These are phyloP conservation scores for Pythium vanterpoolii DNA, from an alignment of 352 stramenopile species.

Conservation along the genomic window DNA sequence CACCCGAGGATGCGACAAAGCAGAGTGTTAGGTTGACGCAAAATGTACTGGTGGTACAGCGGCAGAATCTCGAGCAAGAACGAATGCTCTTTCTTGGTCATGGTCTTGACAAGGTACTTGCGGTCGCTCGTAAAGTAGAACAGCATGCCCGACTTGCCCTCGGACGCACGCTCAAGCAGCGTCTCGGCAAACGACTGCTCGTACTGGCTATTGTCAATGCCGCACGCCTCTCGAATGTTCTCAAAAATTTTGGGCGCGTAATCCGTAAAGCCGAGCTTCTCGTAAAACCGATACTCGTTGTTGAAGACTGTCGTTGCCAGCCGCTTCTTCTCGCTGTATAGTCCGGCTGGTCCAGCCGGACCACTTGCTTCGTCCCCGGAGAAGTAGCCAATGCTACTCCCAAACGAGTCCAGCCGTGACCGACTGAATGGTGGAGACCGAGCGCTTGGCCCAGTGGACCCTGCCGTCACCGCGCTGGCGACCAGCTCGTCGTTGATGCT, in stretches of 20 bases:
- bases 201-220: slow-evolving; percentile 73
- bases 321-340: slow-evolving; percentile 84
- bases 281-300: slow-evolving; percentile 78
- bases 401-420: slow-evolving; percentile 24
- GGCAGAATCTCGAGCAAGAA: slow-evolving; percentile 80
- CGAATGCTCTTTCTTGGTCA: slow-evolving; percentile 86
- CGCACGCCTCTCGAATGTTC: slow-evolving; percentile 77
- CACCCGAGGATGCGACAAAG: slow-evolving; percentile 81
- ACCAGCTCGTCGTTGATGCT: slow-evolving; percentile 61
- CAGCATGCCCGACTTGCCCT: slow-evolving; percentile 85
- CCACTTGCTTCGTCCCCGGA: slow-evolving; percentile 47
- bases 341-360: slow-evolving; percentile 25
- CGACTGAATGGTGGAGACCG: slow-evolving; percentile 12
- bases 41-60: slow-evolving; percentile 83
- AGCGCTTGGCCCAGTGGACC: neutral
- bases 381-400: slow-evolving; percentile 21
- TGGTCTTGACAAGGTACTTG: slow-evolving; percentile 87
- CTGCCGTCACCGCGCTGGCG: neutral
- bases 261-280: slow-evolving; percentile 86
- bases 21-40: slow-evolving; percentile 77
- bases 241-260: slow-evolving; percentile 84
- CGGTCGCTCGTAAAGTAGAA: slow-evolving; percentile 88
- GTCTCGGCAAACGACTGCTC: slow-evolving; percentile 84
- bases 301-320: slow-evolving; percentile 83
- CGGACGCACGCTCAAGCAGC: slow-evolving; percentile 74